A percentile compares a stretch with the other conserved stretches of the same genome.
phyloP scores from a whole-genome alignment of 768 basidiomycete species.

The Tubosaeta sp. region DNA sequence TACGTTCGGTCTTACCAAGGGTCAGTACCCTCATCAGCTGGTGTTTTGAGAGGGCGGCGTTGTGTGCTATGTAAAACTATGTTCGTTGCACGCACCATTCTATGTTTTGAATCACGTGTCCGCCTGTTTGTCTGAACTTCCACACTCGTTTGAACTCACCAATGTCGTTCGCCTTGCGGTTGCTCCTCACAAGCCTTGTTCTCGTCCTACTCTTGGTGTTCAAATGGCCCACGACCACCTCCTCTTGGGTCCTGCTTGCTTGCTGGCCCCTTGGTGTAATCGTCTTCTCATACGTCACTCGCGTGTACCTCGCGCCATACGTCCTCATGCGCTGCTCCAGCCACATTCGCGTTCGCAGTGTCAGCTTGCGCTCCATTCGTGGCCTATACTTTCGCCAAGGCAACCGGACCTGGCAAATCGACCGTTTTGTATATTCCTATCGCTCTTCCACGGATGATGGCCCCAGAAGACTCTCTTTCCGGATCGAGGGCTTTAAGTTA shows the following conservation, averaged over 20 bases:
- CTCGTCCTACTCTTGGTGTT: conserved; percentile 11
- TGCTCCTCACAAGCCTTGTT: conserved; percentile 13
- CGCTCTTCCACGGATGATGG: conserved; percentile 43
- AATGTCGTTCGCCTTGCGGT: not conserved
- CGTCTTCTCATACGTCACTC: conserved; percentile 53
- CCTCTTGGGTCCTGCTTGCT: conserved; percentile 40
- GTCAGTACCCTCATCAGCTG: conserved; percentile 94
- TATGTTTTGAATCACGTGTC: conserved; percentile 11
- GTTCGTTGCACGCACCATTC: conserved; percentile 10
- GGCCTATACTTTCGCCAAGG: conserved; percentile 66
- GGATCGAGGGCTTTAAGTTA: conserved; percentile 57
- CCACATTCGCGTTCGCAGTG: conserved; percentile 63
- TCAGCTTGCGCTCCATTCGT: conserved; percentile 74
- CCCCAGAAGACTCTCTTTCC: conserved; percentile 56
- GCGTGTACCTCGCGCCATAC: conserved; percentile 66
- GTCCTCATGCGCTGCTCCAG: conserved; percentile 54
- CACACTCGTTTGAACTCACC: not conserved
- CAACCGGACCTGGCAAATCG: conserved; percentile 52
- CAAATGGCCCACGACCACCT: conserved; percentile 19
- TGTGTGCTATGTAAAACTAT: conserved; percentile 24
- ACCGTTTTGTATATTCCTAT: conserved; percentile 62
- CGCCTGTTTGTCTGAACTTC: not conserved
- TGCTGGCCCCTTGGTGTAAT: conserved; percentile 50
- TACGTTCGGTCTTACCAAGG: conserved; percentile 92
- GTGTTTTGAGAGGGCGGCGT: conserved; percentile 58